Evolutionary conservation across 163 green algal genomes (phyloP), one percentile per base, ranked within the genome.

Genomic region (Scenedesmus sp.): DNA sequence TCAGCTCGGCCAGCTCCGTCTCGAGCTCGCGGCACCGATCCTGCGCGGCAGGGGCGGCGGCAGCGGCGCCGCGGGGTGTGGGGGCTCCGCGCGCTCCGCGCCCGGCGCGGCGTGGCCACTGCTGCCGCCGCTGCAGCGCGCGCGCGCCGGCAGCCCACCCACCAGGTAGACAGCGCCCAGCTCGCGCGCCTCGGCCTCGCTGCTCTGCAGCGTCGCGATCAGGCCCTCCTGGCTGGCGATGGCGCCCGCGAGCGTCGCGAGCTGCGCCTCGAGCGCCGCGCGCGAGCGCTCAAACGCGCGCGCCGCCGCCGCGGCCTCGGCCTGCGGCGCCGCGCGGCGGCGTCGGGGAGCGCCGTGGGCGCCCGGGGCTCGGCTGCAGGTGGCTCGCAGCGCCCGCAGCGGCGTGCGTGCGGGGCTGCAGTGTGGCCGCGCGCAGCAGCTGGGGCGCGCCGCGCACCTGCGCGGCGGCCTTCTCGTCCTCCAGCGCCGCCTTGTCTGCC

Each of bases 211-310:
- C 44, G 57, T 66, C 57, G 64, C 24, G 17, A 88, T 83, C 44
- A 83, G 71, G 56, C 50, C 64, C 71, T 88, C 80, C 80, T 88
- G 73, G 63, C 36, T 24, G 24, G 20, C 57, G 65, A 87, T 88
- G 65, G 31, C 63, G n/a, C 33, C 29, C 13, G 53, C 60, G 39
- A 87, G 63, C 45, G 42, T 42, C 6, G 17, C 26, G 17, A 88
- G 75, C 75, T 86, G 83, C 45, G 57, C 50, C 74, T 84, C 63
- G 14, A 77, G 53, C 70, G 63, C 34, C 20, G 39, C 26, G 13
- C 78, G 53, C 20, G 54, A 60, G n/a, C 39, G 47, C 70, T 80
- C 78, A 76, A 76, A 84, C 26, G 53, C 60, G 18, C 57, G 69
- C 62, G 76, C 70, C 28, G 48, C 28, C 17, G 47, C 70, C 33